Base-by-base conservation (phyloP, 495 filamentous ascomycete genomes). In the Darksidea phi region DNA sequence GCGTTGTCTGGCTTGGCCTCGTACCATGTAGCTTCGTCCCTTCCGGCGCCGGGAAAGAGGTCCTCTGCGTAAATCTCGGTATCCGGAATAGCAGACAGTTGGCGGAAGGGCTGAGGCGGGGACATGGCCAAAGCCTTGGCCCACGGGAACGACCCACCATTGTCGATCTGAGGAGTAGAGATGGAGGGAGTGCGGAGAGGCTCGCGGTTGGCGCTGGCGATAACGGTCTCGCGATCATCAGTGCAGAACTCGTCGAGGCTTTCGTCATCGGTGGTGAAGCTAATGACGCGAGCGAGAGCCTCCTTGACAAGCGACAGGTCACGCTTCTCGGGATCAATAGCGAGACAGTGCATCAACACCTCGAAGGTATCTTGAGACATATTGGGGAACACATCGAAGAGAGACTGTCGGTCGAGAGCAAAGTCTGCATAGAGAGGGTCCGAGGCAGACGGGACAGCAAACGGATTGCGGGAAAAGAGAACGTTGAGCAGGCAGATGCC, bases 321-420 rank as follows among this genome's bases (percentile, higher is more conserved):
- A 48, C 94, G 87, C 79, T 91, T 96, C 61, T 81, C 80, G 11
- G 94, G 95, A 74, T 97, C 92, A 65, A 97, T 77, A 62, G 89
- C 86, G 80, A 98, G 79, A 68, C 90, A 91, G 70, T 92, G 82
- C 26, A 86, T 81, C 74, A 98, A 82, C 62, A 97, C 90, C 73
- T 95, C 90, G 70, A 88, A 98, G 0, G 94, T 96, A 70, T 98
- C 94, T 71, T 95, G 90, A 57, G 93, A 96, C 91, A 98, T 93
- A 73, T 90, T 95, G 25, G 94, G 91, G 74, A 98, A 98, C 69
- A 97, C 90, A 74, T 98, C 94, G 76, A 97, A 97, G 25, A 98
- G 83, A 11, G 90, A 94, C 74, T 97, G 91, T 70, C 87, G 87
- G 77, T 97, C 92, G 52, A 88, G 83, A 57, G 87, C 88, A 73